A percentile compares a stretch with the other conserved stretches of the same genome.
phyloP scores from a whole-genome alignment of 2,329 filamentous ascomycete genomes.

The Cladosporium sp. region DNA sequence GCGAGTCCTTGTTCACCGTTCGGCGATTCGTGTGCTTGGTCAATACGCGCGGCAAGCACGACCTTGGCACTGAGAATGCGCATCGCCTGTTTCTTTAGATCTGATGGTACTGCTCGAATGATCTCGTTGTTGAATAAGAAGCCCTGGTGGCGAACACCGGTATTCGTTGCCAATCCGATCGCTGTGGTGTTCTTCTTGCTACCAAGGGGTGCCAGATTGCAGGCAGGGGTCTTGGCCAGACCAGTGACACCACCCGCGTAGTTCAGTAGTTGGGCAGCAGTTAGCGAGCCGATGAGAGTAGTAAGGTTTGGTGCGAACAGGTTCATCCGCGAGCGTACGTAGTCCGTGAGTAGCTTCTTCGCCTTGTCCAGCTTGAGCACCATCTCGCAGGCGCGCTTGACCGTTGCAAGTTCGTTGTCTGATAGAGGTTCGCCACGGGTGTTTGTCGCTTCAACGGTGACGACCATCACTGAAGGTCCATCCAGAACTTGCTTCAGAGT shows the following conservation, averaged over 20 bases:
- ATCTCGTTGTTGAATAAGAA: constrained; percentile 92
- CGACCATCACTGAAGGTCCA: constrained; percentile 89
- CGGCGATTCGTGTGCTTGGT: constrained; percentile 76
- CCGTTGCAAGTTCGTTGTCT: constrained; percentile 70
- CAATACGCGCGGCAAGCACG: constrained; percentile 87
- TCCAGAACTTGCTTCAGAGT: constrained; percentile 80
- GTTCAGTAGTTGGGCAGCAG: constrained; percentile 94
- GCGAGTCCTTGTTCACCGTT: constrained; percentile 82
- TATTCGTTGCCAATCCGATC: constrained; percentile 82
- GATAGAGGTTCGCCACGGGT: constrained; percentile 78
- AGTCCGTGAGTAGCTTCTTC: constrained; percentile 84
- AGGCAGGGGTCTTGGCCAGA: constrained; percentile 87
- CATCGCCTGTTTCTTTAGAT: constrained; percentile 90
- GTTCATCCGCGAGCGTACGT: constrained; percentile 95
- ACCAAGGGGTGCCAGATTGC: constrained; percentile 87
- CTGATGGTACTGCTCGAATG: constrained; percentile 78
- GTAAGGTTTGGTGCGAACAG: constrained; percentile 94
- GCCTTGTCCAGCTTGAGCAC: constrained; percentile 83
- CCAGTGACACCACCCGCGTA: constrained; percentile 85
- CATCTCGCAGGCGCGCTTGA: constrained; percentile 81
- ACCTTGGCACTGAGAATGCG: constrained; percentile 92
- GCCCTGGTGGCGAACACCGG: constrained; percentile 85
- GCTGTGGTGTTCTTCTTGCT: constrained; percentile 80
- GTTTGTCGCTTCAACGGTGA: constrained; percentile 90
- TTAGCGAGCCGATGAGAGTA: constrained; percentile 84